phyloP scores from a whole-genome alignment of 192 early-diverging fungal species.

The Coemansia sp. region DNA sequence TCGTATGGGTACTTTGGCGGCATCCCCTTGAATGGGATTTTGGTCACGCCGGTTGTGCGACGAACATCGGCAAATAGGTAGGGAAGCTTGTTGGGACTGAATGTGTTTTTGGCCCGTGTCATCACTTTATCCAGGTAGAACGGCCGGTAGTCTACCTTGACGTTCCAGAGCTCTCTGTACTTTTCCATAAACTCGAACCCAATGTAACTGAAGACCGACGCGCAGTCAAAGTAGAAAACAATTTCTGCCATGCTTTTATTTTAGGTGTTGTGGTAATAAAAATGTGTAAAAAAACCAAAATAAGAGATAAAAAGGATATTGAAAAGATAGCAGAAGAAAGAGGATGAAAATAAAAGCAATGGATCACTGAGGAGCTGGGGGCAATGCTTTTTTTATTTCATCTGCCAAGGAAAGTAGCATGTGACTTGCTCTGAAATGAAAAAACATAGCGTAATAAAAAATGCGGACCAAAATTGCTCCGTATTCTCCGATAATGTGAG shows the following conservation, averaged over 20 bases:
- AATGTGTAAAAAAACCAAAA: neutral
- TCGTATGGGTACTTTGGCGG: conserved; percentile 42
- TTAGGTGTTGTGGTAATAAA: neutral
- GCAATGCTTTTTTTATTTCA: too few species aligned
- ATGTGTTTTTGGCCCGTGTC: conserved; percentile 33
- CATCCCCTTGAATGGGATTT: conserved; percentile 41
- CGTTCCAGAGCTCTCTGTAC: conserved; percentile 37
- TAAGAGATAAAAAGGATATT: neutral
- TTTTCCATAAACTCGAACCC: conserved; percentile 55
- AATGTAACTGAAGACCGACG: conserved; percentile 47
- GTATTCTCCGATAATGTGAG: too few species aligned
- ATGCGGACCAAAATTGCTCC: too few species aligned
- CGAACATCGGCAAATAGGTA: conserved; percentile 34
- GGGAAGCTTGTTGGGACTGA: conserved; percentile 41
- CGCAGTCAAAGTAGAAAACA: conserved; percentile 48
- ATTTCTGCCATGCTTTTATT: conserved; percentile 9
- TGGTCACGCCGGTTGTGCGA: conserved; percentile 34
- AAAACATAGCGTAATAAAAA: too few species aligned
- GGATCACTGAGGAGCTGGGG: too few species aligned
- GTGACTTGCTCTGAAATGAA: too few species aligned
- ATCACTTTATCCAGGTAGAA: conserved; percentile 31
- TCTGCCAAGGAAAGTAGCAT: too few species aligned
- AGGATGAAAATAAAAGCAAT: too few species aligned
- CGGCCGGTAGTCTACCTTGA: conserved; percentile 45
- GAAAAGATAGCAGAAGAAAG: too few species aligned